Evolutionary conservation across 73 alveolate species (phyloP).

Genomic region (Paramecium sonneborni): DNA sequence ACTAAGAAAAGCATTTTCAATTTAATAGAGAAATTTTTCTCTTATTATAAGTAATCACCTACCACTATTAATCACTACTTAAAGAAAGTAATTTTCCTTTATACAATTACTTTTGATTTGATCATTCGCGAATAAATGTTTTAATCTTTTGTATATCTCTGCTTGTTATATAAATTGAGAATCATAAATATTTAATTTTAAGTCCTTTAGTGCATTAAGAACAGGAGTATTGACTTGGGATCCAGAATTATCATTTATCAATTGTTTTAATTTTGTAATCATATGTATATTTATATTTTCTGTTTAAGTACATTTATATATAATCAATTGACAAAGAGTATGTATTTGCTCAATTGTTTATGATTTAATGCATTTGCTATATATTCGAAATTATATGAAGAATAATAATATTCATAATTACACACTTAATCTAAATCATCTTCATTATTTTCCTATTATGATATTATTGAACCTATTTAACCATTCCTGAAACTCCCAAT

Average conservation of each 20-base stretch:
- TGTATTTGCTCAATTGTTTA: background rate
- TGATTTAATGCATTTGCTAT: background rate
- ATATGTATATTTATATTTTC: background rate
- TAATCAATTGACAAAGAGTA: background rate
- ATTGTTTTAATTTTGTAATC: slow-evolving; percentile 32
- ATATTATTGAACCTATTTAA: background rate
- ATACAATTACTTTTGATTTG: background rate
- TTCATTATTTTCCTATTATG: background rate
- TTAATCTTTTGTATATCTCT: slow-evolving; percentile 33
- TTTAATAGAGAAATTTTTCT: background rate
- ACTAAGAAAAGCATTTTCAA: background rate
- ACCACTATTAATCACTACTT: background rate
- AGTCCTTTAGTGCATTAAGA: background rate
- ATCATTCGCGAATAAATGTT: background rate
- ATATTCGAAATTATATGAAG: background rate
- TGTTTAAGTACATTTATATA: background rate
- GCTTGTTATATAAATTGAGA: background rate
- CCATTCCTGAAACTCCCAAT: background rate
- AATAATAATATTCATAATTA: background rate
- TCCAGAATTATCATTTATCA: background rate
- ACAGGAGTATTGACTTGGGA: background rate
- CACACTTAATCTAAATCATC: background rate
- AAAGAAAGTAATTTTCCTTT: background rate
- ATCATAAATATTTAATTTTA: background rate
- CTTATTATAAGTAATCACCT: background rate